These are phyloP conservation scores for Raddia distichophylla DNA, from an alignment of 176 grass and related monocot species.

Conservation along the genomic window DNA sequence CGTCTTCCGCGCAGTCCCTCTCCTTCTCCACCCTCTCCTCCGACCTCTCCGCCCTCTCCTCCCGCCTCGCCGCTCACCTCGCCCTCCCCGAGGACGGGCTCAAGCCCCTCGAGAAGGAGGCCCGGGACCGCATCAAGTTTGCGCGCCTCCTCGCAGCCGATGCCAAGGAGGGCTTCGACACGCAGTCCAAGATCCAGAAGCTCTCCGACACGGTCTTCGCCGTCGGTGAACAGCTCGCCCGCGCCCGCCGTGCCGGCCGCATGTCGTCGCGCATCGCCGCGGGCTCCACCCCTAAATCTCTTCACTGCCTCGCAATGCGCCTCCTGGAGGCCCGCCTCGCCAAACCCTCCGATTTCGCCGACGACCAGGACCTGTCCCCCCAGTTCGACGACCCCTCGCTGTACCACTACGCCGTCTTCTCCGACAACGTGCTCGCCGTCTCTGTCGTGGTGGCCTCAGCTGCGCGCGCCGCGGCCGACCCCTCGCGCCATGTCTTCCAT, in stretches of 20 bases:
- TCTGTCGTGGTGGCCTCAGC: conserved; percentile 86
- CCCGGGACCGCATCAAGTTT: conserved; percentile 80
- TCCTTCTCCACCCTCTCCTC: conserved; percentile 72
- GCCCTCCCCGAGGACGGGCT: conserved; percentile 54
- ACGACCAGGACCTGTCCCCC: conserved; percentile 47
- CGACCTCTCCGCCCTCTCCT: conserved; percentile 61
- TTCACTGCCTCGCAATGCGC: conserved; percentile 98
- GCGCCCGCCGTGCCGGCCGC: conserved; percentile 60
- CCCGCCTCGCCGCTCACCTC: conserved; percentile 51
- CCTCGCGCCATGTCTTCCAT: conserved; percentile 87
- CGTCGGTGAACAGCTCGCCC: conserved; percentile 76
- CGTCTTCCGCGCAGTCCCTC: conserved; percentile 67
- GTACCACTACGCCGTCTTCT: conserved; percentile 92
- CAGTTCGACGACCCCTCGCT: conserved; percentile 54
- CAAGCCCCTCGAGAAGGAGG: conserved; percentile 81
- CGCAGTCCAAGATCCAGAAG: conserved; percentile 96
- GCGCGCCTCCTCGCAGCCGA: conserved; percentile 75
- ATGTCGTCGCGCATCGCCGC: conserved; percentile 84
- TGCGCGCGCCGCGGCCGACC: conserved; percentile 56
- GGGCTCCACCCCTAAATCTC: conserved; percentile 87
- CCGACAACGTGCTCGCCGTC: conserved; percentile 85
- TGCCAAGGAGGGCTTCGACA: conserved; percentile 91
- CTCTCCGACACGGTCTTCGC: conserved; percentile 96
- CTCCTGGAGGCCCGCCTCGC: conserved; percentile 86
- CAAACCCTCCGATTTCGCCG: conserved; percentile 47